Conservation (phyloP, 805 yeast species). For the Schizosaccharomyces osmophilus region DNA sequence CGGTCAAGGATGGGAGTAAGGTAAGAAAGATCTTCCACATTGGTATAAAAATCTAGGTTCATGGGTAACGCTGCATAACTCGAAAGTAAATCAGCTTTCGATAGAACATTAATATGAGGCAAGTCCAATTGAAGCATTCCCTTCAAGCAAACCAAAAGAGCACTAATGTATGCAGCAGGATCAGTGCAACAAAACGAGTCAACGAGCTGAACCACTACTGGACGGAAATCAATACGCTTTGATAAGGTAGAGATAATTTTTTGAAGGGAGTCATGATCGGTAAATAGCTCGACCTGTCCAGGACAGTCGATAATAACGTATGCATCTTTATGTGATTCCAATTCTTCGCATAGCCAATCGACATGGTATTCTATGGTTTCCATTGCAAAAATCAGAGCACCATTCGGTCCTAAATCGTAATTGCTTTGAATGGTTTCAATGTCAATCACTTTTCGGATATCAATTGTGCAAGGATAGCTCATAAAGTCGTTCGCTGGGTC, state of each 20-base stretch:
- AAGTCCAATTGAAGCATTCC: slow-evolving; percentile 81
- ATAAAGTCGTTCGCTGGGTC: slow-evolving; percentile 74
- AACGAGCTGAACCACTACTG: slow-evolving; percentile 51
- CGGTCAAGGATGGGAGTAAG: slow-evolving; percentile 43
- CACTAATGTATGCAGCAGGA: slow-evolving; percentile 73
- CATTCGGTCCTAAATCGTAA: slow-evolving; percentile 58
- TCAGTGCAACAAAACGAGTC: slow-evolving; percentile 63
- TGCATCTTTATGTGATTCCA: slow-evolving; percentile 26
- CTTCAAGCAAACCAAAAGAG: slow-evolving; percentile 54
- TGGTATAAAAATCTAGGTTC: slow-evolving; percentile 61
- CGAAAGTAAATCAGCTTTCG: slow-evolving; percentile 64
- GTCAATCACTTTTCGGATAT: slow-evolving; percentile 52
- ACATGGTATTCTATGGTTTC: slow-evolving; percentile 20
- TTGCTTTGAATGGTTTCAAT: slow-evolving; percentile 58
- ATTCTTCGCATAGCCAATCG: slow-evolving; percentile 26
- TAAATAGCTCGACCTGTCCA: slow-evolving; percentile 87
- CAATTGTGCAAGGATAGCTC: slow-evolving; percentile 50
- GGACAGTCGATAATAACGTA: slow-evolving; percentile 57
- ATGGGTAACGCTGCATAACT: slow-evolving; percentile 41
- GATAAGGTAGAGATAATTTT: slow-evolving; percentile 24
- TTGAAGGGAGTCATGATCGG: slow-evolving; percentile 58
- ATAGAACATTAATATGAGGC: slow-evolving; percentile 80
- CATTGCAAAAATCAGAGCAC: slow-evolving; percentile 73
- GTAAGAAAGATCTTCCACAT: slow-evolving; percentile 60
- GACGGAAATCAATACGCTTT: background rate